phyloP scores from a whole-genome alignment of 2,329 filamentous ascomycete genomes.

The Colletotrichum caudatum region DNA sequence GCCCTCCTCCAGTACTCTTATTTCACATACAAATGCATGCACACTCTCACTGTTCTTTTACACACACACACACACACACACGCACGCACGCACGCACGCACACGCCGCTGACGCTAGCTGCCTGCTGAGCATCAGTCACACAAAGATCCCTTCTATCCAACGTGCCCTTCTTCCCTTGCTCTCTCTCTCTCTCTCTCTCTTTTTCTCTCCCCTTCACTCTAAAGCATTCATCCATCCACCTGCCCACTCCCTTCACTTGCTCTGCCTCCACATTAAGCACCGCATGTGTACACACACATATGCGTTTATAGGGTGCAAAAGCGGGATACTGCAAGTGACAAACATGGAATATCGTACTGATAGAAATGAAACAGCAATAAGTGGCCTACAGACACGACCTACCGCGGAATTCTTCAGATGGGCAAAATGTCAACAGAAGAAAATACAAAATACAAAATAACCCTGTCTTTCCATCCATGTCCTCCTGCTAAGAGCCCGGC shows the following conservation, averaged over 20 bases:
- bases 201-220: neutral
- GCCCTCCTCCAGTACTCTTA: neutral
- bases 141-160: conserved; percentile 30
- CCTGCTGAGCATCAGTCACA: conserved; percentile 33
- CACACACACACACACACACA: too few relatives aligned
- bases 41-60: neutral
- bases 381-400: neutral
- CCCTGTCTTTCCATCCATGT: conserved; percentile 17
- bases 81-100: too few relatives aligned
- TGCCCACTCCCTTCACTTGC: neutral
- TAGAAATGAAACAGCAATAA: neutral
- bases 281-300: neutral
- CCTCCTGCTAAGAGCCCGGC: too few relatives aligned
- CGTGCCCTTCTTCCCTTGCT: neutral
- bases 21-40: neutral
- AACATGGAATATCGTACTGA: neutral
- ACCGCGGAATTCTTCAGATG: neutral
- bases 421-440: neutral
- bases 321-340: neutral
- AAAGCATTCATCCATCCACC: too few relatives aligned
- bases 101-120: conserved; percentile 5
- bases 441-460: neutral
- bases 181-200: neutral
- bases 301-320: neutral
- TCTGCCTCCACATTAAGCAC: neutral